A percentile compares a stretch with the other conserved stretches of the same genome.
phyloP scores from a whole-genome alignment of 2,329 filamentous ascomycete genomes.

The Fusarium aywerte region DNA sequence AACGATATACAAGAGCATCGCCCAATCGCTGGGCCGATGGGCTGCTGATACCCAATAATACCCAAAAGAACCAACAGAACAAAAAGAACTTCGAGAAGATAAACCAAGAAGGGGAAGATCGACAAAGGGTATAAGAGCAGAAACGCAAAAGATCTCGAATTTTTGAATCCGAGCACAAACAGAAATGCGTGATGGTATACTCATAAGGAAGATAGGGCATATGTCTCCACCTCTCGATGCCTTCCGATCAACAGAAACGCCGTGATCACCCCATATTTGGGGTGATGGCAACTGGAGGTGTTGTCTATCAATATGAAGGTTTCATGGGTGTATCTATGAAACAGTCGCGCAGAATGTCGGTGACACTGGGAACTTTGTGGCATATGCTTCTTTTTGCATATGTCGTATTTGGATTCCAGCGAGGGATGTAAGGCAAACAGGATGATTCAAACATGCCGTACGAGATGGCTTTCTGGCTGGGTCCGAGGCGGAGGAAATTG shows the following conservation, averaged over 20 bases:
- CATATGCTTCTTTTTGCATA: neutral
- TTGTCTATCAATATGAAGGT: neutral
- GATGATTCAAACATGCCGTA: neutral
- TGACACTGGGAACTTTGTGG: neutral
- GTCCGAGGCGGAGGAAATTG: neutral
- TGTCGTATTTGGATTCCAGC: neutral
- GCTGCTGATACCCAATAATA: neutral
- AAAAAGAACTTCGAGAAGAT: neutral
- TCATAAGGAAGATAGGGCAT: slow-evolving; percentile 1
- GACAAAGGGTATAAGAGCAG: neutral
- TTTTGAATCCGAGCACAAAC: neutral
- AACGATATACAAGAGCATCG: neutral
- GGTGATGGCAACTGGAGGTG: neutral
- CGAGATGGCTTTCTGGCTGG: neutral
- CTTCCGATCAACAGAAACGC: slow-evolving; percentile 8
- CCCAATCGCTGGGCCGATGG: neutral
- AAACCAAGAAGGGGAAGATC: neutral
- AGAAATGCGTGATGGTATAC: neutral
- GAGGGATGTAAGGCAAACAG: neutral
- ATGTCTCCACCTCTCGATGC: neutral
- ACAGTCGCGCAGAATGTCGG: neutral
- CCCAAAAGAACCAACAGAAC: neutral
- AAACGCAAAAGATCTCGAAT: neutral
- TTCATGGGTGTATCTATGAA: neutral
- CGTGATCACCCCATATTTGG: neutral